Conservation (phyloP, 73 alveolate species). For the Paramecium sexaurelia region DNA sequence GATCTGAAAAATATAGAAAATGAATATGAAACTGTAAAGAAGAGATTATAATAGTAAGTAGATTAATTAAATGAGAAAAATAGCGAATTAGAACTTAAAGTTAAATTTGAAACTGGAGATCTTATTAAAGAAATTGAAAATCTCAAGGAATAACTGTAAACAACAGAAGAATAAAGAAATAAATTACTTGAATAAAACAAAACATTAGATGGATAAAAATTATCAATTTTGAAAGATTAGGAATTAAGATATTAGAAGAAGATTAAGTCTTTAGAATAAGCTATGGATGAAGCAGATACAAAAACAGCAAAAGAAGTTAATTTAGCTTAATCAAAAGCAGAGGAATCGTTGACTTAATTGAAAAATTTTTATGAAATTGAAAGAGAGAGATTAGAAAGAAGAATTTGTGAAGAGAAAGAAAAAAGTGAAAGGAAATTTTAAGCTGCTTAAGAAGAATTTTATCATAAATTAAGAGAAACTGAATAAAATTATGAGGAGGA, state of each 20-base stretch:
- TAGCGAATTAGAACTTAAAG: conserved; percentile 64
- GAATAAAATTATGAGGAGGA: conserved; percentile 68
- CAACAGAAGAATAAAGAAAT: conserved; percentile 39
- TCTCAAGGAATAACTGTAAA: conserved; percentile 52
- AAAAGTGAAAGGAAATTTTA: conserved; percentile 60
- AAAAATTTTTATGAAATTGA: conserved; percentile 83
- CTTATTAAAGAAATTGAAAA: conserved; percentile 54
- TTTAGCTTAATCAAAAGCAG: conserved; percentile 62
- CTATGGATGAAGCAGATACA: conserved; percentile 45
- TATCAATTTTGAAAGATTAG: conserved; percentile 54
- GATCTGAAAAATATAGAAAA: conserved; percentile 43
- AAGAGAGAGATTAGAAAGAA: conserved; percentile 79
- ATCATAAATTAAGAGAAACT: conserved; percentile 55
- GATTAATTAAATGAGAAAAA: conserved; percentile 65
- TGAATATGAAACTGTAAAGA: conserved; percentile 55
- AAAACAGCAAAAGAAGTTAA: conserved; percentile 58
- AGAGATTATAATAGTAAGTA: conserved; percentile 49
- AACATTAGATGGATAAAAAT: conserved; percentile 59
- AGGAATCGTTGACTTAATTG: conserved; percentile 75
- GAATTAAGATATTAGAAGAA: conserved; percentile 54
- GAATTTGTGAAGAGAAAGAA: conserved; percentile 80
- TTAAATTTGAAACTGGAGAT: conserved; percentile 68
- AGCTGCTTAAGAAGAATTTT: conserved; percentile 58
- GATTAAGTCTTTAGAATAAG: conserved; percentile 51
- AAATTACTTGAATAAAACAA: conserved; percentile 58